Evolutionary conservation across 495 filamentous ascomycete species (phyloP).

Genomic region (Chaetomium fimeti): DNA sequence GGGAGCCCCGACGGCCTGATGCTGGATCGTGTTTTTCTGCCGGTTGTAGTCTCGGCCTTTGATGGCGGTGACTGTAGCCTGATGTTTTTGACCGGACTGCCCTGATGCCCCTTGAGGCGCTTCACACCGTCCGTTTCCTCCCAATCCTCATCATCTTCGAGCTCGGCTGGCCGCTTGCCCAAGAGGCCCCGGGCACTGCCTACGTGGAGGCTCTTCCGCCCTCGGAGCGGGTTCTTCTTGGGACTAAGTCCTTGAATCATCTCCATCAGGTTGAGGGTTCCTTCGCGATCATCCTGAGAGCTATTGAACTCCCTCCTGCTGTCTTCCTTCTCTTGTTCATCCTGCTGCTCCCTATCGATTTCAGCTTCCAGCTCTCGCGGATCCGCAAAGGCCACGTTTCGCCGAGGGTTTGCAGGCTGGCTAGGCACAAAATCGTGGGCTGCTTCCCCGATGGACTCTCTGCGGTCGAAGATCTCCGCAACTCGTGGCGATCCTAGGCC

Average conservation of each 20-base stretch:
- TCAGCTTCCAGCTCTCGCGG: slow-evolving; percentile 66
- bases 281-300: slow-evolving; percentile 55
- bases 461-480: slow-evolving; percentile 68
- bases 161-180: slow-evolving; percentile 70
- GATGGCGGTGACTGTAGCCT: slow-evolving; percentile 63
- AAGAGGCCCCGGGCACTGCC: slow-evolving; percentile 72
- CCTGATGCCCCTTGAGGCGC: slow-evolving; percentile 65
- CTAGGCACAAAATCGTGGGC: slow-evolving; percentile 60
- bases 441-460: slow-evolving; percentile 67
- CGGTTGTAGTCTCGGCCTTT: slow-evolving; percentile 60
- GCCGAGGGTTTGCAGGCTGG: slow-evolving; percentile 28
- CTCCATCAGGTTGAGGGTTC: slow-evolving; percentile 64
- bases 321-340: slow-evolving; percentile 62
- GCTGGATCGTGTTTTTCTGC: slow-evolving; percentile 55
- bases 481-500: slow-evolving; percentile 79
- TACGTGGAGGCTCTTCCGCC: slow-evolving; percentile 73
- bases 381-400: slow-evolving; percentile 63
- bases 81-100: slow-evolving; percentile 75
- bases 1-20: slow-evolving; percentile 39
- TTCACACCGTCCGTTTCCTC: slow-evolving; percentile 63
- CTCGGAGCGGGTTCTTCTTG: slow-evolving; percentile 65
- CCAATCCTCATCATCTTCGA: slow-evolving; percentile 61
- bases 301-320: slow-evolving; percentile 51
- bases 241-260: slow-evolving; percentile 76
- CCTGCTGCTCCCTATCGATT: slow-evolving; percentile 63